Evolutionary conservation across 2,329 filamentous ascomycete genomes (phyloP), one percentile per base, ranked within the genome.

Genomic region (Talaromyces sp.): DNA sequence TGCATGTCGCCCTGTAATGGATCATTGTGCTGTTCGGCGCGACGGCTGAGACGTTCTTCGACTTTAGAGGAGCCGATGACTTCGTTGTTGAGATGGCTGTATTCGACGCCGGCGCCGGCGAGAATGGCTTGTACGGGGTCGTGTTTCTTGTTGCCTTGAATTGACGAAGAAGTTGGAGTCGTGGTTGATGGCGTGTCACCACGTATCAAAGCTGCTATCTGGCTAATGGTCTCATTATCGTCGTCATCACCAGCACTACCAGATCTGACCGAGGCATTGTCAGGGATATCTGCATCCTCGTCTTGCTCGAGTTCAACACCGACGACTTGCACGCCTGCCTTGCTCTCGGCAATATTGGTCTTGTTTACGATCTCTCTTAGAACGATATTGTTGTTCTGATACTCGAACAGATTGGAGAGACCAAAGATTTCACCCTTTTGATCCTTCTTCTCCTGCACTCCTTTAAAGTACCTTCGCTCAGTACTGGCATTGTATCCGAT

Each of bases 351-450:
- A 60, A 99, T 88, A 72, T 99, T 99, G 33, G 95, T 98, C 78
- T 97, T 97, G 81, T 98, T 97, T 71, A 99, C 92, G 70, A 99
- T 98, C 64, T 97, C 92, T n/a, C 91, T 87, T 5, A 98, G 84
- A 14, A 97, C 84, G 13, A 96, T 85, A 66, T 90, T 90, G 69
- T 93, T 87, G 57, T 87, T 86, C 68, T 92, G 88, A 68, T 92
- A 97, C 0, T 87, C 87, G 71, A 99, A 92, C 13, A 99, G 84
- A 70, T 99, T 99, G 24, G 85, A 79, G 1, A 98, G 83, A 0
- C 95, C 95, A 70, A 99, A 99, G 24, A 99, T 92, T 76, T 99
- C 95, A 16, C 95, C 95, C 70, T 94, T 94, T 68, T 93, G 88
- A 33, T 87, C 86, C 27, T 87, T 87, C 69, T 92, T 87, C 67